Evolutionary conservation across 2,329 filamentous ascomycete genomes (phyloP), one percentile per base, ranked within the genome.

Genomic region (Pseudocercospora crystallina): DNA sequence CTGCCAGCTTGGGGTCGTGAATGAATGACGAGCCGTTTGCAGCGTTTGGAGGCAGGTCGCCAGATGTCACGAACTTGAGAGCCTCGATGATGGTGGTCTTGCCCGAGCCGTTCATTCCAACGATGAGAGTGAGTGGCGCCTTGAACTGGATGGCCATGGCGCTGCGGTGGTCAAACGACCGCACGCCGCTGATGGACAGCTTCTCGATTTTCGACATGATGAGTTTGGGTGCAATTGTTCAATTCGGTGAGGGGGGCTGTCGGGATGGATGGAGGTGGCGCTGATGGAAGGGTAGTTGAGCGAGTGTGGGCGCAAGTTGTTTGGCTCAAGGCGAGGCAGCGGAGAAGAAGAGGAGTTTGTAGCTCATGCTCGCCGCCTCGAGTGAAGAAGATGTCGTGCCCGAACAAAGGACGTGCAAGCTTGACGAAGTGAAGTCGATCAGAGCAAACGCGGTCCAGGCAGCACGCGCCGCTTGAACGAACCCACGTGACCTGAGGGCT

Each of bases 41-140:
- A 67, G 86, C 91, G 76, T 96, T 96, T 30, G 94, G 90, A 1
- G 94, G 94, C 41, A 95, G 81, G 65, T 95, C 88, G 49, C 94
- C 95, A 7, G 91, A 96, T 13, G 95, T 96, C 45, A 89, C 91
- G 83, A 96, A 99, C 69, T 96, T 96, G 65, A 99, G 86, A 69
- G 90, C 95, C 72, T 99, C 94, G 72, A 99, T 99, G 67, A 99
- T 96, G 51, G 94, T 97, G 76, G 94, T 99, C 76, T 99, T 99
- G 56, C 94, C 94, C 1, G 92, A 97, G 48, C 94, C 94, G 75
- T 99, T 99, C 72, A 90, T 89, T 51, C 94, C 94, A 51, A 99
- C 95, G 61, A 99, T 99, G 56, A 99, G 80, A 10, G 94, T 99
- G 49, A 99, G 80, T 20, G 94, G 95, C 0, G 89, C 87, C 59